phyloP scores from a whole-genome alignment of 164 flowering plant species.

The Umbellularia californica region DNA sequence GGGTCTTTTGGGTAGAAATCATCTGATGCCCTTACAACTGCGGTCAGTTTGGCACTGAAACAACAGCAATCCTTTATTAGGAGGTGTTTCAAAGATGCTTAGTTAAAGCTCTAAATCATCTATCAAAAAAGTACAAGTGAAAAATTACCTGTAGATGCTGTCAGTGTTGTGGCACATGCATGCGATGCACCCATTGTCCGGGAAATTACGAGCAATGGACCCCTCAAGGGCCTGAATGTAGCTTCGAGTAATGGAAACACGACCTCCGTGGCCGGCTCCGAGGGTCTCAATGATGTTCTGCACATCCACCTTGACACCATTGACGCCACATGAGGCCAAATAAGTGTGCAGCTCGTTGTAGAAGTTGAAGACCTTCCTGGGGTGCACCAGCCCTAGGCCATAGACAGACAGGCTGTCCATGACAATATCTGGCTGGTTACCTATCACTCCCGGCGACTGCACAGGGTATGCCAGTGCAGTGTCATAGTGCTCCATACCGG shows the following conservation, averaged over 20 bases:
- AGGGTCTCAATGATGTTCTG: conserved; percentile 92
- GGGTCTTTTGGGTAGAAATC: conserved; percentile 93
- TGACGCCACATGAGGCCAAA: conserved; percentile 85
- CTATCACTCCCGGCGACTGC: conserved; percentile 75
- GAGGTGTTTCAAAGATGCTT: neutral
- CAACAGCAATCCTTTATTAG: neutral
- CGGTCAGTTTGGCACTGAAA: conserved; percentile 74
- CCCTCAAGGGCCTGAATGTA: conserved; percentile 91
- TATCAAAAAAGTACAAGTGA: neutral
- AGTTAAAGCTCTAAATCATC: neutral
- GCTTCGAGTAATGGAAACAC: conserved; percentile 82
- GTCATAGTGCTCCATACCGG: conserved; percentile 87
- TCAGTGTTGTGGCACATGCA: conserved; percentile 96
- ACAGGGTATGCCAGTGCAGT: conserved; percentile 75
- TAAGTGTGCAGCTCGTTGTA: conserved; percentile 91
- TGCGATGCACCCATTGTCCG: conserved; percentile 87
- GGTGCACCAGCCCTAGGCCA: conserved; percentile 89
- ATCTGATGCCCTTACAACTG: conserved; percentile 96
- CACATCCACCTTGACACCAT: conserved; percentile 95
- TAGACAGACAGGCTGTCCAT: conserved; percentile 81
- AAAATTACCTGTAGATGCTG: conserved; percentile 43
- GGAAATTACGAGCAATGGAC: conserved; percentile 71
- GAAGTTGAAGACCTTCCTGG: conserved; percentile 83
- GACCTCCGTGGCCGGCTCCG: conserved; percentile 90
- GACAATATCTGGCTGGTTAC: conserved; percentile 89